A percentile compares a stretch with the other conserved stretches of the same genome.
Conservation (phyloP, 495 filamentous ascomycete species). For the Clohesyomyces aquaticus region DNA sequence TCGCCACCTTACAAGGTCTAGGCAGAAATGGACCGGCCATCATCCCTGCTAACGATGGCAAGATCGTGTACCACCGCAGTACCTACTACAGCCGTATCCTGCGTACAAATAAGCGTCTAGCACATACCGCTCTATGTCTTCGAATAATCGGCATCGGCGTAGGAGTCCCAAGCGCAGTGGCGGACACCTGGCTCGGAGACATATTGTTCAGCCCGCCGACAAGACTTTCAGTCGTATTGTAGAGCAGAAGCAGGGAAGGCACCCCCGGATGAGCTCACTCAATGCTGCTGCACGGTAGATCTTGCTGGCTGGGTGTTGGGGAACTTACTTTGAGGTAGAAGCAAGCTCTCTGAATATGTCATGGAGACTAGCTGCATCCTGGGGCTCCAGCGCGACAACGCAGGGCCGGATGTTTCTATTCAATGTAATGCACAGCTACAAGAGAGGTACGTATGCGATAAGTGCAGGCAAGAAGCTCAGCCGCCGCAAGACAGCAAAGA, state of each 20-base stretch:
- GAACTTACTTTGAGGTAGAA: constrained; percentile 9
- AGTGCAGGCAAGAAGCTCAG: constrained; percentile 20
- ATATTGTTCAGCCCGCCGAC: constrained; percentile 47
- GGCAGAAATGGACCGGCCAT: background rate
- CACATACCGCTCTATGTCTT: background rate
- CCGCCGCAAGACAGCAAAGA: constrained; percentile 24
- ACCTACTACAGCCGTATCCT: background rate
- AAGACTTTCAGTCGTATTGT: constrained; percentile 42
- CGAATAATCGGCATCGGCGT: constrained; percentile 58
- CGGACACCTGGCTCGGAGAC: constrained; percentile 53
- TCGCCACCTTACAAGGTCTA: background rate
- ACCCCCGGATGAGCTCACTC: constrained; percentile 37
- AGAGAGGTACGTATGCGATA: constrained; percentile 24
- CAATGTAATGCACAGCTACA: constrained; percentile 28
- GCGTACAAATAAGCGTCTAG: background rate
- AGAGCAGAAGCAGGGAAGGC: constrained; percentile 48
- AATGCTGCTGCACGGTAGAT: constrained; percentile 40
- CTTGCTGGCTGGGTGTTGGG: constrained; percentile 31
- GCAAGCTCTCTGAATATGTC: constrained; percentile 23
- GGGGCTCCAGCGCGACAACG: constrained; percentile 14
- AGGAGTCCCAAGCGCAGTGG: constrained; percentile 45
- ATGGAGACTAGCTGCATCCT: constrained; percentile 2
- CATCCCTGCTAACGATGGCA: background rate
- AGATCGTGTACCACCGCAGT: background rate
- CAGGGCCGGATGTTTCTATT: constrained; percentile 38